Base-by-base conservation (phyloP, 106 monocot genomes). In the Vanilla planifolia region DNA sequence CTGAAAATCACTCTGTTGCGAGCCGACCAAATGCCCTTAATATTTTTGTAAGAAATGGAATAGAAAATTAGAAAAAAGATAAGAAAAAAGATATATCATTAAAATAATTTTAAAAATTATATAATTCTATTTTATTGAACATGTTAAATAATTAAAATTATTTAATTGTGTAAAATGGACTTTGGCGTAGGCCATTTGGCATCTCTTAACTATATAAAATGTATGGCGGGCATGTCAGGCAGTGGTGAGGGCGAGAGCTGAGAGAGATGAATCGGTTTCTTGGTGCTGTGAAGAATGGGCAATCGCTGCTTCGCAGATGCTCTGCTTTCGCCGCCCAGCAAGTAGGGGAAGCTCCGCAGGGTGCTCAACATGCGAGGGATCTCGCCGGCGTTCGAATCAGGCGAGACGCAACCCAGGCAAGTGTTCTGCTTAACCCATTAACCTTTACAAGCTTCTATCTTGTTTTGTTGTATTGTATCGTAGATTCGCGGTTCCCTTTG, bases 351-450 rank as follows among this genome's bases (percentile, higher is more conserved):
- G 8, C 57, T 44, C 30, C 33, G 3, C 0, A 13, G 21, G 57
- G 48, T 27, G 27, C 65, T 64, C 69, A 61, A 21, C 41, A 6
- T 55, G 14, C 69, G n/a, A 68, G 58, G 63, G 68, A 78, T 24
- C 40, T 64, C 2, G 42, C 71, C 24, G 67, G 43, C 28, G 75
- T 37, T 51, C 72, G 70, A 24, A 64, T 89, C 67, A 89, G 60
- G 51, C 51, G 52, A 45, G 69, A 77, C 57, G 57, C 83, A 6
- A 55, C 80, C 3, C 67, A 80, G 77, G 89, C 63, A 67, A 59
- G 35, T 55, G 3, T 35, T 35, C 26, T 43, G 19, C 14, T 6
- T 0, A 29, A 9, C 13, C 13, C 33, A 32, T 26, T 2, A 16
- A 46, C 5, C 1, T 32, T 1, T 17, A n/a, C 19, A 30, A 17